Evolutionary conservation across 192 early-diverging fungal species (phyloP), one percentile per base, ranked within the genome.

Genomic region (Coemansia sp.): DNA sequence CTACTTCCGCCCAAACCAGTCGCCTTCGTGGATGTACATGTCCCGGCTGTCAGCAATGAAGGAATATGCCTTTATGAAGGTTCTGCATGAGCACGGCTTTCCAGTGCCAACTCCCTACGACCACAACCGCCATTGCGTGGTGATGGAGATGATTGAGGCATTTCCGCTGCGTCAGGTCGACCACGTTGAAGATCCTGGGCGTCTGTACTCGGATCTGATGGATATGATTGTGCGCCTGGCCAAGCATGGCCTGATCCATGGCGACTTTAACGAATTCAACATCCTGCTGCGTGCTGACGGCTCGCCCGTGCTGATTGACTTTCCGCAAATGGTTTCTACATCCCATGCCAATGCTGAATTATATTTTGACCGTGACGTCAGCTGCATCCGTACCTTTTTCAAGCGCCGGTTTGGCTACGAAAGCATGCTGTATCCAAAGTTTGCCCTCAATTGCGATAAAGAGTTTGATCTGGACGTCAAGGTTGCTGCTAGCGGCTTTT

Each of bases 251-350:
- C 80, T 99, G 35, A 97, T 99, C 59, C 97, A 99, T 65, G 93
- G 94, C 52, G 97, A 99, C 72, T 99, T 99, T 62, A 99, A 99
- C 83, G 97, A 99, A 60, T 99, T 99, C 79, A 99, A 99, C 75
- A 85, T 99, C 39, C 80, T 99, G 64, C 81, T 99, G 49, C 82
- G 82, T 39, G 88, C 87, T 33, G 75, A 84, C 59, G 91, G 90
- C 15, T 70, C 83, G 1, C 96, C 97, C 13, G 74, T 97, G 7
- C 77, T 99, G 40, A 99, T 99, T 53, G 97, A 99, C 82, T 99
- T 99, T 59, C 97, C 97, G 2, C 97, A 99, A 73, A 99, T 99
- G 97, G 93, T 99, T 15, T 98, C 96, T 13, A 99, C 90, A 1
- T 90, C 88, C 14, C 97, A 99, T 57, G 55, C 81, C 10, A 98